Evolutionary conservation across 148 eudicot species (phyloP).

Genomic region (Chenopodium berlandieri): DNA sequence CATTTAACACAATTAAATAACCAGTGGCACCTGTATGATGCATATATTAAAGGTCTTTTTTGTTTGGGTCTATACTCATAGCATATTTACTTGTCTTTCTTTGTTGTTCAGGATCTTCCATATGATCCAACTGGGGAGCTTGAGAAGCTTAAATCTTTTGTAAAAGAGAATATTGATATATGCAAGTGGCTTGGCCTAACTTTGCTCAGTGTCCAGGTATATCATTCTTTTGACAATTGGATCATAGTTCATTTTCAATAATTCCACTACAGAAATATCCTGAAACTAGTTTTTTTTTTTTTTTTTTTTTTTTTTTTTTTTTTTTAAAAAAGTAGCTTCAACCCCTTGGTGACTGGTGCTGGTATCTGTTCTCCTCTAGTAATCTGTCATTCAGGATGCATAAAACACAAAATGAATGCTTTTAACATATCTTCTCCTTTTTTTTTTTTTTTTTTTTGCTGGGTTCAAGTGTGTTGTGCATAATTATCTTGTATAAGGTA

Average conservation of each 20-base stretch:
- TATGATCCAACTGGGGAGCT: conserved; percentile 76
- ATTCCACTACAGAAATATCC: neutral
- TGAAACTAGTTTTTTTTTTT: neutral
- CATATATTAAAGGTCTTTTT: neutral
- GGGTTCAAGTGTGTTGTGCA: neutral
- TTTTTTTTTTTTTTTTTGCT: too few relatives aligned
- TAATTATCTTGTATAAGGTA: neutral
- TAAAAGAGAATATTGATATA: conserved; percentile 56
- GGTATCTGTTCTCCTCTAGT: neutral
- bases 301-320: too few relatives aligned
- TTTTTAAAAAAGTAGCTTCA: too few relatives aligned
- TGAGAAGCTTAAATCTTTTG: conserved; percentile 44
- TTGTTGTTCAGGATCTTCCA: conserved; percentile 65
- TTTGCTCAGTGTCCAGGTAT: conserved; percentile 59
- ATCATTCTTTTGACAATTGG: neutral
- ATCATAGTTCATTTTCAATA: neutral
- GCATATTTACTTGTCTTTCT: neutral
- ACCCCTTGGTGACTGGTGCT: neutral
- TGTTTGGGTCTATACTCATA: neutral
- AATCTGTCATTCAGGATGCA: neutral
- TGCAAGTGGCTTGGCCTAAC: conserved; percentile 67
- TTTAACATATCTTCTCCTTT: neutral
- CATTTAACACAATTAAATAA: neutral
- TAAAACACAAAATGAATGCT: neutral
- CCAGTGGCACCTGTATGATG: neutral